Base-by-base conservation (phyloP, 306 rosid genomes). In the Cucurbita ficifolia region DNA sequence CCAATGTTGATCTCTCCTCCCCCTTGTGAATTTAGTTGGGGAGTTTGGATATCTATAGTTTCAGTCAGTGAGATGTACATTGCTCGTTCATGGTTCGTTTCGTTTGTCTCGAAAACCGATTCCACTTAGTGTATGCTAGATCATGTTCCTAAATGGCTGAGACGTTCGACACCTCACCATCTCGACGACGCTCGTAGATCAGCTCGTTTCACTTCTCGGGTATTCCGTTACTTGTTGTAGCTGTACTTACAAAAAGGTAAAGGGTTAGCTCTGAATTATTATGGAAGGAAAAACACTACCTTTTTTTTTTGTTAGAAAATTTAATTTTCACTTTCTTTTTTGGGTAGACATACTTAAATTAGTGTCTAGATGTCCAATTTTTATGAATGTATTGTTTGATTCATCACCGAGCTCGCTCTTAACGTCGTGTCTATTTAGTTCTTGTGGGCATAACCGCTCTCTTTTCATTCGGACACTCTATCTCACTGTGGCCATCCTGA, bases 21-120 rank as follows among this genome's bases (percentile, higher is more conserved):
- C 81, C 84, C 86, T 46, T 82, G 86, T 86, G 88, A 84, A 83
- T 77, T 72, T 74, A 75, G 80, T 70, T 84, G 86, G 90, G 82
- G 80, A 73, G 67, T 78, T 79, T 58, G 76, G 62, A 50, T 62
- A 45, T 51, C 22, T 63, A 79, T 84, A 85, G 81, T 80, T 74
- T 73, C 65, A 78, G 76, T 82, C 72, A 57, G 78, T 87, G 80
- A 83, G 82, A 73, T 86, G 96, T 88, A 85, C 84, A 88, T 88
- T 85, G 77, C 81, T 82, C 80, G 75, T 61, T 72, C 76, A 72
- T 80, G 87, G 78, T 74, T 72, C 73, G 40, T 49, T 73, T 73
- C 36, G 29, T 62, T 54, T 6, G 18, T 70, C 7, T 14, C 7
- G 40, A 22, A 4, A 45, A 8, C 73, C 56, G 16, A 24, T 45